Percentiles rank a stretch among this genome's conserved stretches.
These are phyloP conservation scores for Ophiostoma triangulosporum DNA, from an alignment of 2,329 filamentous ascomycete species.

Conservation along the genomic window DNA sequence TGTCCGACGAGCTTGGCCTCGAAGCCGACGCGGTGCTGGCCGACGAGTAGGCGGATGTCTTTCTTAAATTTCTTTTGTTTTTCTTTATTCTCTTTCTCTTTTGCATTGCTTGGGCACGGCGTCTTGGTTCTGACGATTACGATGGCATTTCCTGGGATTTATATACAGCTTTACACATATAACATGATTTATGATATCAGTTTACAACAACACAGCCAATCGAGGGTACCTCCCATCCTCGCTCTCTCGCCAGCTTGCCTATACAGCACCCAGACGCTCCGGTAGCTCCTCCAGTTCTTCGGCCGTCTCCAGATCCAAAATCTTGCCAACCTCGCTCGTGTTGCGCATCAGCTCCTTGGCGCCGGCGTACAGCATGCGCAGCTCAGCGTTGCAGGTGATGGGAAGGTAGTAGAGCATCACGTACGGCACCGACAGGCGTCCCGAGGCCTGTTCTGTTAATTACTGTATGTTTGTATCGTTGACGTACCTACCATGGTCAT, in stretches of 20 bases:
- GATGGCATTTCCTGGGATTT: neutral
- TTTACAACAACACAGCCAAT: neutral
- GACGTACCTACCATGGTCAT: conserved; percentile 60
- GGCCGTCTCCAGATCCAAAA: conserved; percentile 69
- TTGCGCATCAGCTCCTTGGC: conserved; percentile 94
- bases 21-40: conserved; percentile 40
- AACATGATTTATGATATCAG: neutral
- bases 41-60: conserved; percentile 10
- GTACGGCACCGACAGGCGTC: conserved; percentile 79
- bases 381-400: conserved; percentile 73
- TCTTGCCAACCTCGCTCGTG: conserved; percentile 74
- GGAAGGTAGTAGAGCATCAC: conserved; percentile 92
- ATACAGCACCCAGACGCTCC: conserved; percentile 36
- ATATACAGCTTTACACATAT: neutral
- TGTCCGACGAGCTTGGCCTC: conserved; percentile 53
- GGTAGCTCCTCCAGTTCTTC: conserved; percentile 80
- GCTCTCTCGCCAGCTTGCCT: neutral
- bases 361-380: conserved; percentile 87
- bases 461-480: conserved; percentile 13
- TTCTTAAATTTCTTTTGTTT: neutral
- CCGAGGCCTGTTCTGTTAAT: conserved; percentile 49
- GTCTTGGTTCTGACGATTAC: neutral
- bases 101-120: neutral
- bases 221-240: neutral
- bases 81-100: neutral